Evolutionary conservation across 495 filamentous ascomycete species (phyloP).

Genomic region (Neurospora sp.): DNA sequence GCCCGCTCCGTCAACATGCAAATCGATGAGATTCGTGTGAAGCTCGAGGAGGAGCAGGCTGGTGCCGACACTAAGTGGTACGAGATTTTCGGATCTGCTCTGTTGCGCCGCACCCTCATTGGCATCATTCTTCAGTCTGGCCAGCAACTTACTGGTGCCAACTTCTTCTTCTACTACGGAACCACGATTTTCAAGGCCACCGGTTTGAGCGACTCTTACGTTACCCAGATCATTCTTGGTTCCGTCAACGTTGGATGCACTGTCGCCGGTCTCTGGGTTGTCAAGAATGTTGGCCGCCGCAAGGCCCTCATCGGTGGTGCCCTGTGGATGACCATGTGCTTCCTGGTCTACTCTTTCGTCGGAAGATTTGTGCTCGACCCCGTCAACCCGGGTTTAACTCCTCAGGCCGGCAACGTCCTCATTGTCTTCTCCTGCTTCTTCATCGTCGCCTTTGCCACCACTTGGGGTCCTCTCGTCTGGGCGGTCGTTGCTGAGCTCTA

Average conservation of each 20-base stretch:
- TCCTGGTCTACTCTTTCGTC: slow-evolving; percentile 65
- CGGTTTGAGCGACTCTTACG: slow-evolving; percentile 56
- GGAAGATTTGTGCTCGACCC: slow-evolving; percentile 47
- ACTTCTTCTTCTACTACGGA: slow-evolving; percentile 80
- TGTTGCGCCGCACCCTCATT: slow-evolving; percentile 60
- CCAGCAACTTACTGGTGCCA: slow-evolving; percentile 63
- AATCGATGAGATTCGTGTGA: slow-evolving; percentile 62
- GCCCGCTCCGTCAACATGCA: slow-evolving; percentile 57
- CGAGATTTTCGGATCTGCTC: slow-evolving; percentile 60
- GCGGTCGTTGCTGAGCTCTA: slow-evolving; percentile 72
- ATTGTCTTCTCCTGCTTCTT: slow-evolving; percentile 80
- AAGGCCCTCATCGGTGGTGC: slow-evolving; percentile 55
- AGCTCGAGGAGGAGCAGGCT: slow-evolving; percentile 51
- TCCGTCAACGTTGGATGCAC: slow-evolving; percentile 66
- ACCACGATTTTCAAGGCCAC: slow-evolving; percentile 61
- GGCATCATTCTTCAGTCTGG: slow-evolving; percentile 62
- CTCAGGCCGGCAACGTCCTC: slow-evolving; percentile 53
- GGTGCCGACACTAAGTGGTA: slow-evolving; percentile 48
- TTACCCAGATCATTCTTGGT: slow-evolving; percentile 65
- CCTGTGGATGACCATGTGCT: slow-evolving; percentile 59
- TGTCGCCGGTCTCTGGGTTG: slow-evolving; percentile 61
- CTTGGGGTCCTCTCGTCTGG: slow-evolving; percentile 85
- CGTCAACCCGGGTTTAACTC: slow-evolving; percentile 41
- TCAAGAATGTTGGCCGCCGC: slow-evolving; percentile 61
- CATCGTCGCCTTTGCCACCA: slow-evolving; percentile 49